phyloP scores from a whole-genome alignment of 805 yeast genomes.

The Maudiozyma serrabonitensis region DNA sequence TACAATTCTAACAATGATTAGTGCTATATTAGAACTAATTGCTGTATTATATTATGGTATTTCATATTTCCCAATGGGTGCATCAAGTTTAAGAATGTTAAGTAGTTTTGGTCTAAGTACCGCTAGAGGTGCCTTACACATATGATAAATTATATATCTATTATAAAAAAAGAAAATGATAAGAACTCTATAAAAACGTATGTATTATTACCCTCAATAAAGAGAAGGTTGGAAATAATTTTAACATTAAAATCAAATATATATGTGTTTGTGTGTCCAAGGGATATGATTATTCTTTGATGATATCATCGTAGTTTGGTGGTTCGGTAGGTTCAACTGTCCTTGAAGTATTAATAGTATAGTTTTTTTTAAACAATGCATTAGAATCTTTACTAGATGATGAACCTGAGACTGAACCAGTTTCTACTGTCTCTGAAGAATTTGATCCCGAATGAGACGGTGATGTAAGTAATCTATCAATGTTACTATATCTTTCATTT shows the following conservation, averaged over 20 bases:
- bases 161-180: neutral
- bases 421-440: neutral
- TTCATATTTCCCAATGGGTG: conserved; percentile 94
- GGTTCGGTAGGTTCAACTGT: conserved; percentile 13
- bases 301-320: conserved; percentile 27
- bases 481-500: neutral
- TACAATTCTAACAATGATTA: conserved; percentile 64
- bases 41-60: conserved; percentile 86
- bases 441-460: conserved; percentile 4
- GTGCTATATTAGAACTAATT: conserved; percentile 66
- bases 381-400: neutral
- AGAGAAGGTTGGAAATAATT: neutral
- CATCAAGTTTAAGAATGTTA: conserved; percentile 56
- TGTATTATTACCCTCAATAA: too few species aligned
- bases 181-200: too few species aligned
- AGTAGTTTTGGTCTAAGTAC: conserved; percentile 48
- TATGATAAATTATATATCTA: conserved; percentile 8
- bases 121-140: conserved; percentile 34
- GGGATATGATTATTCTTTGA: neutral
- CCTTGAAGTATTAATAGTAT: neutral
- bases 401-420: neutral
- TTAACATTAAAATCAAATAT: neutral
- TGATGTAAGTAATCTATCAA: neutral
- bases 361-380: conserved; percentile 6
- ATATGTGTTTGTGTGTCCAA: neutral